Evolutionary conservation across 257 asterid genomes (phyloP).

Genomic region (Leptodermis oblonga): DNA sequence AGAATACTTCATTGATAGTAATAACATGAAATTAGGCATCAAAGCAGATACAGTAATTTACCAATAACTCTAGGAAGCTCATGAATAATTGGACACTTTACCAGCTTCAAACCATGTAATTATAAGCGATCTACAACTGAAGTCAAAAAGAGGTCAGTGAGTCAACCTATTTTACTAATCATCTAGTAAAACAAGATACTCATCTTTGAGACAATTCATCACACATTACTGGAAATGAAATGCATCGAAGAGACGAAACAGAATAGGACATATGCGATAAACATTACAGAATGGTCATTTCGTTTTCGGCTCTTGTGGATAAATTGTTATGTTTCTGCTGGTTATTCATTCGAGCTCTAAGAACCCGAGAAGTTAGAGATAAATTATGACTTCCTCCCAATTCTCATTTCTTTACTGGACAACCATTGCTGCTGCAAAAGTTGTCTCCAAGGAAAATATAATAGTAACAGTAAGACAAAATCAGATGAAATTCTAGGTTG

Average conservation of each 20-base stretch:
- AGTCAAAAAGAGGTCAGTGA: not conserved
- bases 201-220: not conserved
- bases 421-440: not conserved
- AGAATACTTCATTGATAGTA: not conserved
- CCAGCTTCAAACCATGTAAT: conserved; percentile 8
- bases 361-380: not conserved
- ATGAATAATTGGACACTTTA: not conserved
- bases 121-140: not conserved
- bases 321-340: not conserved
- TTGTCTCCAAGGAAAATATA: not conserved
- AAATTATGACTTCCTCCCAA: not conserved
- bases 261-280: not conserved
- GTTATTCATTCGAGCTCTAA: not conserved
- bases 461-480: not conserved
- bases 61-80: not conserved
- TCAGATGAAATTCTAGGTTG: conserved; percentile 2
- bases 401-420: not conserved
- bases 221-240: not conserved
- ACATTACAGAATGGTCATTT: too few species aligned
- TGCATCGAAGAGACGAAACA: not conserved
- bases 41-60: not conserved
- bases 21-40: not conserved
- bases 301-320: not conserved
- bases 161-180: not conserved
- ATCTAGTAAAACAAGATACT: conserved; percentile 1